These are phyloP conservation scores for Xylaria longipes DNA, from an alignment of 495 filamentous ascomycete species.

Conservation along the genomic window DNA sequence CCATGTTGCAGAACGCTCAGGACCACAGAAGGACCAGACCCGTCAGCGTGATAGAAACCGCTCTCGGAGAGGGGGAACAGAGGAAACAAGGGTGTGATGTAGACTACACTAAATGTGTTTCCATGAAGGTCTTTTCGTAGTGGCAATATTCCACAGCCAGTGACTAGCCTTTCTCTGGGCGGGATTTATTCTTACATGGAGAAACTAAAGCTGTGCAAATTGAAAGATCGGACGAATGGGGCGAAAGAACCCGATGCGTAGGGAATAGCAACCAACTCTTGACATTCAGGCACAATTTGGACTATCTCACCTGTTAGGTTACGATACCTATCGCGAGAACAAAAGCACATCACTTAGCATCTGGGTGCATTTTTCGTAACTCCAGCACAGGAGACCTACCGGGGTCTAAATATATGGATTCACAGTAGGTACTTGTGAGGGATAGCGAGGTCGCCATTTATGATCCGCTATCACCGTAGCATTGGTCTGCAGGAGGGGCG, in stretches of 20 bases:
- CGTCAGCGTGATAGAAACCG: conserved; percentile 25
- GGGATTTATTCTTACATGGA: neutral
- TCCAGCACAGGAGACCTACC: neutral
- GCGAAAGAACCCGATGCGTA: neutral
- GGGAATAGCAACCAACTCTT: neutral
- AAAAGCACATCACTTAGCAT: neutral
- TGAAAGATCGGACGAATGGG: neutral
- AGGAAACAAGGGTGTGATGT: neutral
- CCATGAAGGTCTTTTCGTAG: neutral
- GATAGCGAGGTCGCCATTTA: conserved; percentile 5
- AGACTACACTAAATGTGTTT: neutral
- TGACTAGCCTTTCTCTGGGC: neutral
- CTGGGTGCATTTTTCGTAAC: neutral
- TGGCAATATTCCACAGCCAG: neutral
- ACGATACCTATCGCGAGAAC: neutral
- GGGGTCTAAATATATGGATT: neutral
- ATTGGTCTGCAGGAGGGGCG: conserved; percentile 9
- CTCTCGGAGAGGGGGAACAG: neutral
- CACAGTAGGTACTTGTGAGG: neutral
- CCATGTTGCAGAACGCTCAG: conserved; percentile 12
- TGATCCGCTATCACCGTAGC: conserved; percentile 19
- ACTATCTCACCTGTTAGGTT: neutral
- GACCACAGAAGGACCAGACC: conserved; percentile 1
- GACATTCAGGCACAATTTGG: neutral
- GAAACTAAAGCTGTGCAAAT: neutral